Evolutionary conservation across 345 rosid species (phyloP), one percentile per base, ranked within the genome.

Genomic region (Stellera chamaejasme): DNA sequence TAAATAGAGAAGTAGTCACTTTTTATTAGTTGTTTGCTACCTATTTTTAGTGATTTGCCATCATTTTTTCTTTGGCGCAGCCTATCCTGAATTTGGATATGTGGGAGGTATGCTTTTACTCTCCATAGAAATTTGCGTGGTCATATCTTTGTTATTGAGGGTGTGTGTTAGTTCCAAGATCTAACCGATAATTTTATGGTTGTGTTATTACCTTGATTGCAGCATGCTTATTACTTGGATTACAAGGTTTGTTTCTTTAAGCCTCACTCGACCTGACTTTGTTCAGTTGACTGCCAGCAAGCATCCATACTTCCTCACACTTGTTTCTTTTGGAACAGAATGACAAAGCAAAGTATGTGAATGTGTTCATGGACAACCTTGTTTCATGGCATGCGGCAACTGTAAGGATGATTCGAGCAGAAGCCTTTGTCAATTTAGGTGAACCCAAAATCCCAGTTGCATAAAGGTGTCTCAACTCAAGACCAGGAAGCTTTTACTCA

Each of bases 171-270:
- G 2, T 8, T 8, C 39, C 39, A 27, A 39, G 23, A 32, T 4
- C 39, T 32, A 32, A 32, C 3, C 9, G 39, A 8, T 32, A 8
- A 11, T 58, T 19, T 42, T 50, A 50, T 44, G 15, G 11, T 4
- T 55, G 45, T 52, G 63, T 27, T 48, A 1, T 54, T 66, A 15
- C 54, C 43, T 48, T 43, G 39, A 6, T 71, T 75, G 77, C 90
- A 92, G 98, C 98, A 92, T 69, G 78, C 96, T 64, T 92, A 92
- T 75, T 92, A 92, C 79, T 69, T 79, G 55, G 98, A 92, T 75
- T 81, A 80, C 73, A 92, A 82, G 95, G 98, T 88, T 80, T 26
- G 59, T 45, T 16, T 15, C 52, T 32, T 2, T 45, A 25, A 43
- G 56, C 48, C 42, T 27, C n/a, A 1, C 0, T 32, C 7, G 9